These are phyloP conservation scores for Polyporus tsugae DNA, from an alignment of 1,284 basidiomycete species.

Conservation along the genomic window DNA sequence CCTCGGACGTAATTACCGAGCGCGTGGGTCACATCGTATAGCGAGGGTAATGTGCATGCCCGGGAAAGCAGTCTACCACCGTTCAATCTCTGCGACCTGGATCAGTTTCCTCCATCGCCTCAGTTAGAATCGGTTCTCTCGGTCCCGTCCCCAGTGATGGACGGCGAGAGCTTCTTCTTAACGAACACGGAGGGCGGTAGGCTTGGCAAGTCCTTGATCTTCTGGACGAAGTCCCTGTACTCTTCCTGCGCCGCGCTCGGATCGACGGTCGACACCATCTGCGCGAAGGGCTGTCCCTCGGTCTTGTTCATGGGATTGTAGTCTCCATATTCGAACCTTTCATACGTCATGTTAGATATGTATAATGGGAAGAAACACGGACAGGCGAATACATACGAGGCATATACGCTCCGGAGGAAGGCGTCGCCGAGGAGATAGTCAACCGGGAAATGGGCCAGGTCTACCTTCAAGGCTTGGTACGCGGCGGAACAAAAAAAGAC, in stretches of 20 bases:
- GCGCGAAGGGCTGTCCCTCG: slow-evolving; percentile 4
- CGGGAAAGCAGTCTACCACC: neutral
- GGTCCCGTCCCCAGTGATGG: neutral
- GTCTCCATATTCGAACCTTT: slow-evolving; percentile 53
- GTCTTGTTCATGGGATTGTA: slow-evolving; percentile 19
- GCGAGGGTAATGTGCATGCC: neutral
- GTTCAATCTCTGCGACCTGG: neutral
- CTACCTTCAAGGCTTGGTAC: neutral
- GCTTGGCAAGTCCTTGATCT: neutral
- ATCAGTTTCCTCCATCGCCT: neutral
- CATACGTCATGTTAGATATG: neutral
- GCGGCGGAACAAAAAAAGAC: neutral
- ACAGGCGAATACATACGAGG: slow-evolving; percentile 42
- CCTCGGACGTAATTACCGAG: no score
- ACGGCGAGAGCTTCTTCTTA: neutral
- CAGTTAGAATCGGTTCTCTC: neutral
- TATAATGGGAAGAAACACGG: slow-evolving; percentile 43
- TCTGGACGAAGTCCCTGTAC: neutral
- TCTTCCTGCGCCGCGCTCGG: neutral
- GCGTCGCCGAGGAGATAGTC: slow-evolving; percentile 49
- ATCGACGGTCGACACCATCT: slow-evolving; percentile 6
- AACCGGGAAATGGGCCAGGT: slow-evolving; percentile 11
- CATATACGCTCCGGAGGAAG: slow-evolving; percentile 51
- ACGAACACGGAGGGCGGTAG: neutral
- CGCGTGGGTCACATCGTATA: slow-evolving; percentile 1